A percentile compares a stretch with the other conserved stretches of the same genome.
Evolutionary conservation across 306 rosid genomes (phyloP).

Genomic region (Malus asiatica): DNA sequence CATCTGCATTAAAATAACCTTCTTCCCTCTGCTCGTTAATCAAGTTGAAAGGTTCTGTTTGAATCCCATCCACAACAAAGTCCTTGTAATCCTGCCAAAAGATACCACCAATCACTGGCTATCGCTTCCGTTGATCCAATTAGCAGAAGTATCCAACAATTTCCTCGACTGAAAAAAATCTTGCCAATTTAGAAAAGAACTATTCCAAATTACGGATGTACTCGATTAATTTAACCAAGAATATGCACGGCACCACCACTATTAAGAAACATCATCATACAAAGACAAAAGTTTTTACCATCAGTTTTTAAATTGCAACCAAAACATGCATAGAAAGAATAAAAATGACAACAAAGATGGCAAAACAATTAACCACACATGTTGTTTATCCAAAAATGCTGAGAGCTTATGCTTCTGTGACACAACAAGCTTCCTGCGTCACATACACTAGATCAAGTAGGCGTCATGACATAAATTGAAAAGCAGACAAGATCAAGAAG

Average conservation of each 20-base stretch:
- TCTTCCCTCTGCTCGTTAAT: constrained; percentile 71
- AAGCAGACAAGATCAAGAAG: background rate
- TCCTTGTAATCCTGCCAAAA: constrained; percentile 28
- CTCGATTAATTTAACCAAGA: background rate
- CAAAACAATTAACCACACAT: no score
- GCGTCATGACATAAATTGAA: background rate
- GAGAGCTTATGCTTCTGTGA: constrained; percentile 38
- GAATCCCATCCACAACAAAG: constrained; percentile 72
- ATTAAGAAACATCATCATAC: background rate
- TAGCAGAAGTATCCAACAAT: no score
- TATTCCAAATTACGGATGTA: constrained; percentile 8
- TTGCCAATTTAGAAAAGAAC: background rate
- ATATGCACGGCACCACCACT: background rate
- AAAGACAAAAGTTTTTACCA: background rate
- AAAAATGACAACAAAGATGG: no score
- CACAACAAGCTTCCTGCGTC: constrained; percentile 57
- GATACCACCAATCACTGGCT: no score
- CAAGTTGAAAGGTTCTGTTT: constrained; percentile 82
- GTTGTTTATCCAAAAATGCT: constrained; percentile 19
- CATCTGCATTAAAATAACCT: constrained; percentile 78
- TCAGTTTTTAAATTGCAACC: background rate
- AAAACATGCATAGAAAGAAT: no score
- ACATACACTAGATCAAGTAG: background rate
- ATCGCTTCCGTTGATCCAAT: no score
- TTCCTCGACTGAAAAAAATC: constrained; percentile 6